Evolutionary conservation across 768 basidiomycete species (phyloP).

Genomic region (Neoboletus magnificus): DNA sequence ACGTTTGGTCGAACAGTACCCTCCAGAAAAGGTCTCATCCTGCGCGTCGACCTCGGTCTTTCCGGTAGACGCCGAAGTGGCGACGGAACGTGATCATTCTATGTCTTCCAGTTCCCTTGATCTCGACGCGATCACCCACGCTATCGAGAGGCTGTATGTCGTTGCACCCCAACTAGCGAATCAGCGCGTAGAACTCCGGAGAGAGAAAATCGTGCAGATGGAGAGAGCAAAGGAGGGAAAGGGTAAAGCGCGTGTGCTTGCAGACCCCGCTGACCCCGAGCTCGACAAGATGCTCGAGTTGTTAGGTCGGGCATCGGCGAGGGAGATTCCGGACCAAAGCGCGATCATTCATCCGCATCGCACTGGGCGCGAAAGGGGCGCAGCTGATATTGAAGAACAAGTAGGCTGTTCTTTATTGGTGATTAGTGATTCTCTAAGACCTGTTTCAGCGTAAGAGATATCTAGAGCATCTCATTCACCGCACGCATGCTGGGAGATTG

Average conservation of each 20-base stretch:
- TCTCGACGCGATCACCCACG: constrained; percentile 78
- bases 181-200: constrained; percentile 88
- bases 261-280: constrained; percentile 39
- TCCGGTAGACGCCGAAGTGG: neutral
- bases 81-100: neutral
- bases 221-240: constrained; percentile 62
- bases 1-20: constrained; percentile 10
- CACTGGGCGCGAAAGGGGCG: constrained; percentile 49
- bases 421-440: constrained; percentile 5
- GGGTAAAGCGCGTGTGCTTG: constrained; percentile 43
- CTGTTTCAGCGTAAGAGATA: constrained; percentile 62
- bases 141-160: constrained; percentile 85
- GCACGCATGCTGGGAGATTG: constrained; percentile 71
- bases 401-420: constrained; percentile 35
- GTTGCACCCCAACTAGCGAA: constrained; percentile 87
- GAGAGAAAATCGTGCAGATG: constrained; percentile 65
- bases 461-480: constrained; percentile 67
- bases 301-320: constrained; percentile 65
- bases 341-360: constrained; percentile 63
- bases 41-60: neutral
- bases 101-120: constrained; percentile 55
- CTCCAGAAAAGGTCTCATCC: constrained; percentile 19
- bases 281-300: constrained; percentile 70
- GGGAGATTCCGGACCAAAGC: constrained; percentile 67
- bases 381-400: constrained; percentile 59